phyloP scores from a whole-genome alignment of 441 rosid genomes.

The Raphanus hybrid region DNA sequence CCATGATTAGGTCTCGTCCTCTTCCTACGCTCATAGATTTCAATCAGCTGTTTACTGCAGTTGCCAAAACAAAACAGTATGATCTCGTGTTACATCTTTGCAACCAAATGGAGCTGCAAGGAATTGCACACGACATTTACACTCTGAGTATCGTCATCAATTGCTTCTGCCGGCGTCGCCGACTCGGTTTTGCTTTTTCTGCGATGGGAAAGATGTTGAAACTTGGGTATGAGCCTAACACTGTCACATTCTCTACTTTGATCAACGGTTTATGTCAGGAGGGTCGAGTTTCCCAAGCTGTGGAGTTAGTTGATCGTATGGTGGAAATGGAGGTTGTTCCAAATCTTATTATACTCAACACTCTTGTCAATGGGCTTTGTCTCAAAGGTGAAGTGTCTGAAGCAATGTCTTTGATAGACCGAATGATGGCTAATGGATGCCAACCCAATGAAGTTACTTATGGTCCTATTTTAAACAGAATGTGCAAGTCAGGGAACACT shows the following conservation, averaged over 20 bases:
- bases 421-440: neutral
- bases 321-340: too few relatives aligned
- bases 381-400: neutral
- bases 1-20: neutral
- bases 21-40: neutral
- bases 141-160: neutral
- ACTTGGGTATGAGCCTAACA: neutral
- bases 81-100: neutral
- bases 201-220: neutral
- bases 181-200: neutral
- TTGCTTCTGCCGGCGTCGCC: neutral
- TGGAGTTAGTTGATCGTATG: neutral
- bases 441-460: neutral
- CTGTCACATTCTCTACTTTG: neutral
- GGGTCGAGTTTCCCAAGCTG: neutral
- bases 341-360: neutral
- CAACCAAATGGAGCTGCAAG: neutral
- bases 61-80: neutral
- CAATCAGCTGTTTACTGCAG: neutral
- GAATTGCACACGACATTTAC: neutral
- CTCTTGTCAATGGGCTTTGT: neutral
- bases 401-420: neutral
- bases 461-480: neutral
- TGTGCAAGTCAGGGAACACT: constrained; percentile 5
- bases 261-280: neutral